phyloP scores from a whole-genome alignment of 345 rosid species.

The Eucalyptus paniculata region DNA sequence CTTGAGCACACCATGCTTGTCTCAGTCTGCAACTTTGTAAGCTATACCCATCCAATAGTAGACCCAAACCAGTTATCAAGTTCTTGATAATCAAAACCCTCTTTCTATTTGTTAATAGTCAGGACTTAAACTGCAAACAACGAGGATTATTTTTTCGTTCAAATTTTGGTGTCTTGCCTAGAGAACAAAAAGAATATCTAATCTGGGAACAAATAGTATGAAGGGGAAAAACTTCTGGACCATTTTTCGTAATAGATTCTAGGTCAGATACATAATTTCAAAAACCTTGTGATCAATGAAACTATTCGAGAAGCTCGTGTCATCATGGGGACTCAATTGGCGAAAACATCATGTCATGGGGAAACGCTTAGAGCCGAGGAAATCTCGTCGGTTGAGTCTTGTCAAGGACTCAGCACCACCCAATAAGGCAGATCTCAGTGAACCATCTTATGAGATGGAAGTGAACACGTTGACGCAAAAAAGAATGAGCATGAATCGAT shows the following conservation, averaged over 20 bases:
- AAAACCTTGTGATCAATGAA: neutral
- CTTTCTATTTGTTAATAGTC: neutral
- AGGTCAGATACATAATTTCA: neutral
- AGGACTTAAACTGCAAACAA: neutral
- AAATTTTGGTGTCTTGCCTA: neutral
- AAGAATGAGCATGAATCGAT: neutral
- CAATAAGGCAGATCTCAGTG: neutral
- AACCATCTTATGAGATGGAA: neutral
- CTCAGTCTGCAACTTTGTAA: neutral
- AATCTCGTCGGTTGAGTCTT: neutral
- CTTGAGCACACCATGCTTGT: neutral
- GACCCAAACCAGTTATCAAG: neutral
- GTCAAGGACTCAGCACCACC: neutral
- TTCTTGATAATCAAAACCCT: neutral
- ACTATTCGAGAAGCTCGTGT: neutral
- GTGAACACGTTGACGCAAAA: neutral
- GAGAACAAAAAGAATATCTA: neutral
- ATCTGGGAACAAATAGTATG: rapidly evolving
- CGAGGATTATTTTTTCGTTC: neutral
- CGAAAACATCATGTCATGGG: neutral
- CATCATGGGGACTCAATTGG: neutral
- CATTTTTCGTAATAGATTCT: neutral
- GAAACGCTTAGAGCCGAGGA: neutral
- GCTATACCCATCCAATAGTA: neutral
- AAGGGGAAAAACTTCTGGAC: neutral